Conservation (phyloP, 331 rosid genomes). For the Dryas integrifolia region DNA sequence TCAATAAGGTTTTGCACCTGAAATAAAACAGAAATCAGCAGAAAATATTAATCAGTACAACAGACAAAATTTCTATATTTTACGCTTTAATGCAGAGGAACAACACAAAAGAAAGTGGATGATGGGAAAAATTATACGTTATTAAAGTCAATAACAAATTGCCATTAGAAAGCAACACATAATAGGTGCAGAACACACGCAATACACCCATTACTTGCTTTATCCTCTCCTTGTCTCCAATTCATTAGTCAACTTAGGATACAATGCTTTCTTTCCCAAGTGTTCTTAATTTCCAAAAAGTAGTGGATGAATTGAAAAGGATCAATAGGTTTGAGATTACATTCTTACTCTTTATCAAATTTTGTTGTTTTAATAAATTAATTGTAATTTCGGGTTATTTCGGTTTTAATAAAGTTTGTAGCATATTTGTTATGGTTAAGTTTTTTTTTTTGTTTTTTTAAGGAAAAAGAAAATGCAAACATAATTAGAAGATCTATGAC, state of each 20-base stretch:
- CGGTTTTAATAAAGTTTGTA: not conserved
- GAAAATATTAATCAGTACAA: not conserved
- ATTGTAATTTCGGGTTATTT: not conserved
- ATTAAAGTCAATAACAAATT: no score
- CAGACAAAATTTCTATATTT: not conserved
- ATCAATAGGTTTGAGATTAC: not conserved
- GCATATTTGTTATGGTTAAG: not conserved
- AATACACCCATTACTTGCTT: not conserved
- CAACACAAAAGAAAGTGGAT: not conserved
- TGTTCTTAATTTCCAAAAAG: not conserved
- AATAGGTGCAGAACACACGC: no score
- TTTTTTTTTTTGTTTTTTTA: not conserved
- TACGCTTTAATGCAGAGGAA: not conserved
- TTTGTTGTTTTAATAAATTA: not conserved
- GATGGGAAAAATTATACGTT: not conserved
- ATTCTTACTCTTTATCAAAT: not conserved
- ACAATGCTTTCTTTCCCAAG: not conserved
- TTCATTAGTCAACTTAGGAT: not conserved
- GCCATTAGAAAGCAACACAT: no score
- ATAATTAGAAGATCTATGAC: not conserved
- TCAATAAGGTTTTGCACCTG: slow-evolving; percentile 93
- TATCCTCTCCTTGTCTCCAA: not conserved
- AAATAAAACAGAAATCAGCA: not conserved
- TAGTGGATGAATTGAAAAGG: not conserved
- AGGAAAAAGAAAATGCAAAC: not conserved